Percentiles rank a stretch among this genome's conserved stretches.
Conservation (phyloP, 768 basidiomycete genomes). For the Xerocomellus amylosporus region DNA sequence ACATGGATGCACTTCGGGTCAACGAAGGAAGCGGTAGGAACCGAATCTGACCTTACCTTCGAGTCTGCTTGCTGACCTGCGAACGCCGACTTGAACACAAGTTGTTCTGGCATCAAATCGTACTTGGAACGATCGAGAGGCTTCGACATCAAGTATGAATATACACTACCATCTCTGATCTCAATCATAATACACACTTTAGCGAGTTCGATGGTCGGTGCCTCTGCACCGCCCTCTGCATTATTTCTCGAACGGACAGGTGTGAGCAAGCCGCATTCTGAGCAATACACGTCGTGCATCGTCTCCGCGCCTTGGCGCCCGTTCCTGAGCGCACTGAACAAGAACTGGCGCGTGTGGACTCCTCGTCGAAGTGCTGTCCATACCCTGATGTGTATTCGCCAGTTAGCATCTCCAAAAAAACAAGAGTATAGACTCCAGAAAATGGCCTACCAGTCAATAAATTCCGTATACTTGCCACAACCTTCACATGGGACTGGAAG, state of each 20-base stretch:
- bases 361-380: conserved; percentile 15
- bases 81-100: not conserved
- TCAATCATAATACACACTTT: not conserved
- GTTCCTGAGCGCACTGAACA: conserved; percentile 10
- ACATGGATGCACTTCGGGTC: not conserved
- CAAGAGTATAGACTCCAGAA: not conserved
- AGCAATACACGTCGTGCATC: conserved; percentile 15
- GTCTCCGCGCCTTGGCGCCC: conserved; percentile 12
- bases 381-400: not conserved
- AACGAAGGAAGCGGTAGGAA: not conserved
- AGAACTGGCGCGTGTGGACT: conserved; percentile 10
- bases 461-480: not conserved
- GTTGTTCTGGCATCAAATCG: not conserved
- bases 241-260: conserved; percentile 6
- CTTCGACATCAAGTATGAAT: not conserved
- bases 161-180: not conserved
- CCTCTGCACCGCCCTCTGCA: conserved; percentile 9
- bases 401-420: not conserved
- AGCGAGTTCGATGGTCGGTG: conserved; percentile 6
- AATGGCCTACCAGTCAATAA: not conserved
- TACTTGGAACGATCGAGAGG: conserved; percentile 16
- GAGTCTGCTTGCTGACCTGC: not conserved
- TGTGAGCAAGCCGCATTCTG: conserved; percentile 11
- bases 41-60: not conserved
- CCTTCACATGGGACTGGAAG: not conserved